phyloP scores from a whole-genome alignment of 495 filamentous ascomycete species.

The Trichoderma reesei region DNA sequence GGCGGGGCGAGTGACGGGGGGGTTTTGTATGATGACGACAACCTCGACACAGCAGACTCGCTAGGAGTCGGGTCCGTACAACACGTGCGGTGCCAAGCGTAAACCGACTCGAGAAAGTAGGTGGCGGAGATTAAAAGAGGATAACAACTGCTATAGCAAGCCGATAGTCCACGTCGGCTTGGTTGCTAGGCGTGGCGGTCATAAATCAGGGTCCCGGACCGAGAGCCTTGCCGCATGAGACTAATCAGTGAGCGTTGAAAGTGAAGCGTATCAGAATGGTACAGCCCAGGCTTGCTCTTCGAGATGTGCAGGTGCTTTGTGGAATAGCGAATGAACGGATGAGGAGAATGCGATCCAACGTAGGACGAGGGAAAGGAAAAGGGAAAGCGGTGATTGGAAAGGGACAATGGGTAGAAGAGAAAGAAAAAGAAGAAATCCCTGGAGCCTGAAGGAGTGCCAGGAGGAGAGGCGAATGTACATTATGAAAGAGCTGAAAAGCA shows the following conservation, averaged over 20 bases:
- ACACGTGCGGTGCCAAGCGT: background rate
- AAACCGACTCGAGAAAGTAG: background rate
- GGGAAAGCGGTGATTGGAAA: background rate
- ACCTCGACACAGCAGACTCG: background rate
- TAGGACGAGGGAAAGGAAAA: background rate
- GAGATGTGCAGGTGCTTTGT: background rate
- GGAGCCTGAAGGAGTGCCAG: background rate
- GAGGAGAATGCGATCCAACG: background rate
- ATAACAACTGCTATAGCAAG: background rate
- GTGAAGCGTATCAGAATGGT: background rate
- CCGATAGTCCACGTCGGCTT: background rate
- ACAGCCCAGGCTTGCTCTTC: too few relatives aligned
- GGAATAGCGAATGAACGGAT: background rate
- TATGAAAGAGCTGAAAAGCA: background rate
- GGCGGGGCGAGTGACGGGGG: slow-evolving; percentile 4
- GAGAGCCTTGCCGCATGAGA: background rate
- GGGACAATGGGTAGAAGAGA: background rate
- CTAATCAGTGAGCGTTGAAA: background rate
- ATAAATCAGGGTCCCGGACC: background rate
- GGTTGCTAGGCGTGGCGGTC: background rate
- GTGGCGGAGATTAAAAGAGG: slow-evolving; percentile 5
- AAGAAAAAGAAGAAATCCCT: background rate
- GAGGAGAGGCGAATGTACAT: background rate
- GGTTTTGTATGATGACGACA: slow-evolving; percentile 1
- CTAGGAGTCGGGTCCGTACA: background rate